Evolutionary conservation across 2,329 filamentous ascomycete species (phyloP).

Genomic region (Aspergillus sp.): DNA sequence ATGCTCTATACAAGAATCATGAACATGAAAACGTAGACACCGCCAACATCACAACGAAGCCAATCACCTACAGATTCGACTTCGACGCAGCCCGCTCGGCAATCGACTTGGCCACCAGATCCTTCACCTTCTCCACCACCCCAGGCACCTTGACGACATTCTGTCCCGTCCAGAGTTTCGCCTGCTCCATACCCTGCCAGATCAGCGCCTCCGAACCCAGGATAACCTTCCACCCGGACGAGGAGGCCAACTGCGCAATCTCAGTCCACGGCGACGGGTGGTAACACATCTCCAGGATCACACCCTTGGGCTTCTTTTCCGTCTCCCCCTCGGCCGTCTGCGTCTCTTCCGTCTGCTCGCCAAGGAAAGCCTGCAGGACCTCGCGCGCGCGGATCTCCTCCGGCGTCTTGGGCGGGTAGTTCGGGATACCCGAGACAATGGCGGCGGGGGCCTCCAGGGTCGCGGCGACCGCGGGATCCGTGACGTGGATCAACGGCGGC

Average conservation of each 20-base stretch:
- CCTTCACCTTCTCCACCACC: constrained; percentile 57
- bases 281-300: constrained; percentile 80
- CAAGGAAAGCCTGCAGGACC: constrained; percentile 47
- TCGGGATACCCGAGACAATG: constrained; percentile 72
- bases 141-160: constrained; percentile 57
- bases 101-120: constrained; percentile 48
- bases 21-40: constrained; percentile 15
- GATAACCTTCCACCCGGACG: constrained; percentile 69
- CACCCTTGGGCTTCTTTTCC: constrained; percentile 54
- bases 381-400: constrained; percentile 62
- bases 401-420: constrained; percentile 67
- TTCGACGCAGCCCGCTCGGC: constrained; percentile 37
- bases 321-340: constrained; percentile 4
- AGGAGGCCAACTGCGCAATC: constrained; percentile 61
- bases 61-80: constrained; percentile 24
- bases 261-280: constrained; percentile 70
- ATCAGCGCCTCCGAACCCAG: constrained; percentile 75
- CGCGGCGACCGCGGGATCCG: constrained; percentile 60
- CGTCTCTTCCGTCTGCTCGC: constrained; percentile 9
- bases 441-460: constrained; percentile 61
- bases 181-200: constrained; percentile 73
- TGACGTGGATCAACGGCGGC: constrained; percentile 58
- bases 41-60: neutral
- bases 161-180: constrained; percentile 62
- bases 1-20: constrained; percentile 25